phyloP scores from a whole-genome alignment of 2,329 filamentous ascomycete species.

The Fusarium siculi region DNA sequence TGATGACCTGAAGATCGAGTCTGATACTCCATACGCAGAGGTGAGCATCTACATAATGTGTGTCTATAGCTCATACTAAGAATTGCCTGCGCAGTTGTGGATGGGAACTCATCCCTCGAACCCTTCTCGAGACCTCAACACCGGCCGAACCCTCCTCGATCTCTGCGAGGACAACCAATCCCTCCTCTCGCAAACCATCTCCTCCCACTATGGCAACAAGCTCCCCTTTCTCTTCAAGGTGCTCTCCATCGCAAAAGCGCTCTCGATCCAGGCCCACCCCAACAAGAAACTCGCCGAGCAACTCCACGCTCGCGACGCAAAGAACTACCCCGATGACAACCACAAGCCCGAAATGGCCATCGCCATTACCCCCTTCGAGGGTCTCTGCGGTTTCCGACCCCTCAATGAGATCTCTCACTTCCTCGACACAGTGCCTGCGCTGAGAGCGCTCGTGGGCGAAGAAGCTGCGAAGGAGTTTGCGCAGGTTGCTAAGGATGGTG shows the following conservation, averaged over 20 bases:
- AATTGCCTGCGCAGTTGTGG: slow-evolving; percentile 75
- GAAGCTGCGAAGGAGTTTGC: slow-evolving; percentile 67
- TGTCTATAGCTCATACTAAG: background rate
- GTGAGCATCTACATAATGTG: slow-evolving; percentile 55
- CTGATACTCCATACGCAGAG: slow-evolving; percentile 94
- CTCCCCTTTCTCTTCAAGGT: slow-evolving; percentile 99
- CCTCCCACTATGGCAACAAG: slow-evolving; percentile 79
- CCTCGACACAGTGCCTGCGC: slow-evolving; percentile 65
- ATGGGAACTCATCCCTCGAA: slow-evolving; percentile 99
- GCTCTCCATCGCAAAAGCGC: slow-evolving; percentile 91
- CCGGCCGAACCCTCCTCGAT: slow-evolving; percentile 86
- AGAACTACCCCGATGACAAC: slow-evolving; percentile 99
- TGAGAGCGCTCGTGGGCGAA: slow-evolving; percentile 75
- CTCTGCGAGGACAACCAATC: slow-evolving; percentile 87
- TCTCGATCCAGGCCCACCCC: slow-evolving; percentile 96
- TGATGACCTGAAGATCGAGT: slow-evolving; percentile 78
- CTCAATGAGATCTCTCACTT: slow-evolving; percentile 89
- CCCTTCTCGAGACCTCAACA: slow-evolving; percentile 88
- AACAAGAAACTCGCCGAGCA: slow-evolving; percentile 92
- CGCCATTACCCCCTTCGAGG: slow-evolving; percentile 95
- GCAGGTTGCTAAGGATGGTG: slow-evolving; percentile 57
- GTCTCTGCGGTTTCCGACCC: slow-evolving; percentile 93
- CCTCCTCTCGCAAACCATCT: slow-evolving; percentile 79
- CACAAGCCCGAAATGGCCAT: slow-evolving; percentile 99
- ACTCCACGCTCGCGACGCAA: slow-evolving; percentile 84